phyloP scores from a whole-genome alignment of 768 basidiomycete genomes.

The Serendipita sp. region DNA sequence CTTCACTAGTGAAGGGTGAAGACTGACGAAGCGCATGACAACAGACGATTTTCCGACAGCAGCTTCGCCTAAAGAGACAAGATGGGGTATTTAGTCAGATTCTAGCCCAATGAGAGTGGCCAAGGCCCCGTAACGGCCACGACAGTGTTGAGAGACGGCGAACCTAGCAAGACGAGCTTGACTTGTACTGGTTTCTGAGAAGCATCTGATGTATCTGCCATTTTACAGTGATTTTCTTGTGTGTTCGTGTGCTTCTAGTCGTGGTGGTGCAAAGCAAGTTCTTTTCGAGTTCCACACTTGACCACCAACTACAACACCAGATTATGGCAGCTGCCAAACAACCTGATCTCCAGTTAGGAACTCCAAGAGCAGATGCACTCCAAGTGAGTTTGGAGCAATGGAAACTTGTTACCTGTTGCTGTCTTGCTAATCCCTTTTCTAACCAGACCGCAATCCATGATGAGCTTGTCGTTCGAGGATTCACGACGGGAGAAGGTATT shows the following conservation, averaged over 20 bases:
- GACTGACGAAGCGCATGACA: constrained; percentile 82
- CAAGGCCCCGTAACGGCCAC: neutral
- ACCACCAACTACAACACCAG: neutral
- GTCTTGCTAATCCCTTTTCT: constrained; percentile 9
- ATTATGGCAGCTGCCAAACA: constrained; percentile 1
- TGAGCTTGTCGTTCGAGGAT: constrained; percentile 61
- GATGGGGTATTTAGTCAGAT: neutral
- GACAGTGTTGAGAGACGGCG: constrained; percentile 15
- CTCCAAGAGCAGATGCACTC: constrained; percentile 54
- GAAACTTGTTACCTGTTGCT: neutral
- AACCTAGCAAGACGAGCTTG: constrained; percentile 91
- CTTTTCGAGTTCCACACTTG: neutral
- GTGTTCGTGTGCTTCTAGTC: neutral
- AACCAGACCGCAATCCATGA: constrained; percentile 58
- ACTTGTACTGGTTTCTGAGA: constrained; percentile 93
- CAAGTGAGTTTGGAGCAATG: constrained; percentile 33
- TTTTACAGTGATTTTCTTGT: constrained; percentile 15
- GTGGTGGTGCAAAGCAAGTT: neutral
- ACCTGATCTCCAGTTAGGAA: constrained; percentile 29
- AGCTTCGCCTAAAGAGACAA: constrained; percentile 59
- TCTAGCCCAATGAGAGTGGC: neutral
- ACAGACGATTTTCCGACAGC: constrained; percentile 99
- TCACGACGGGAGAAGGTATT: constrained; percentile 57
- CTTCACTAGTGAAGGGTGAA: neutral
- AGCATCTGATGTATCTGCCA: constrained; percentile 48